phyloP scores from a whole-genome alignment of 257 asterid species.

The Solanum raphanifolium region DNA sequence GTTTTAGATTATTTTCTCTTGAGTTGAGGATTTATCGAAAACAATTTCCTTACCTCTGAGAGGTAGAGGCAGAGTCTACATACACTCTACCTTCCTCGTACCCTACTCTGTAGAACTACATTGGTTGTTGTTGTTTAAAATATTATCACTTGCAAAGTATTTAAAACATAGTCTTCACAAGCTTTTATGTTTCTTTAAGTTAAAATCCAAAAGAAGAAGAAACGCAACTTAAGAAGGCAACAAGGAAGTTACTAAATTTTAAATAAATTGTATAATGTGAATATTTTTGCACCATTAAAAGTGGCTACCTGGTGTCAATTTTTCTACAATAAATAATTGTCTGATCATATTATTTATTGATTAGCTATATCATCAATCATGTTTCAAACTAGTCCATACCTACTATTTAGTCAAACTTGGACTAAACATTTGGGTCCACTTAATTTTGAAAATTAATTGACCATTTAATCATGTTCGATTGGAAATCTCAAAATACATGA shows the following conservation, averaged over 20 bases:
- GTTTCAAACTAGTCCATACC: background rate
- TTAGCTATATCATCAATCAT: background rate
- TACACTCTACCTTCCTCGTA: background rate
- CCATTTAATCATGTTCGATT: background rate
- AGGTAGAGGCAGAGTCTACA: background rate
- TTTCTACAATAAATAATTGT: background rate
- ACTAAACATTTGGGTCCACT: background rate
- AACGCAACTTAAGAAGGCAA: background rate
- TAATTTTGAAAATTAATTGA: background rate
- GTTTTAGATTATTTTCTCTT: background rate
- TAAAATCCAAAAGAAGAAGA: background rate
- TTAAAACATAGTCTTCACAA: too few relatives aligned
- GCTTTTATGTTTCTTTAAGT: background rate
- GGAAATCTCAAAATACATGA: background rate
- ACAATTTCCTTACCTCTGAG: background rate
- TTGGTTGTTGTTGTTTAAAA: background rate
- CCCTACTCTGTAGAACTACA: background rate
- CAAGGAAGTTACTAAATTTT: background rate
- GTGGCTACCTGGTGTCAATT: background rate
- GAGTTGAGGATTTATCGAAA: background rate
- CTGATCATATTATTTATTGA: background rate
- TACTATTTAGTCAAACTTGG: background rate
- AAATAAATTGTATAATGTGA: background rate
- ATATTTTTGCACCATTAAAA: background rate
- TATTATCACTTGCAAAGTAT: background rate